Conservation (phyloP, 768 basidiomycete species). For the Erythrobasidium yunnanense region DNA sequence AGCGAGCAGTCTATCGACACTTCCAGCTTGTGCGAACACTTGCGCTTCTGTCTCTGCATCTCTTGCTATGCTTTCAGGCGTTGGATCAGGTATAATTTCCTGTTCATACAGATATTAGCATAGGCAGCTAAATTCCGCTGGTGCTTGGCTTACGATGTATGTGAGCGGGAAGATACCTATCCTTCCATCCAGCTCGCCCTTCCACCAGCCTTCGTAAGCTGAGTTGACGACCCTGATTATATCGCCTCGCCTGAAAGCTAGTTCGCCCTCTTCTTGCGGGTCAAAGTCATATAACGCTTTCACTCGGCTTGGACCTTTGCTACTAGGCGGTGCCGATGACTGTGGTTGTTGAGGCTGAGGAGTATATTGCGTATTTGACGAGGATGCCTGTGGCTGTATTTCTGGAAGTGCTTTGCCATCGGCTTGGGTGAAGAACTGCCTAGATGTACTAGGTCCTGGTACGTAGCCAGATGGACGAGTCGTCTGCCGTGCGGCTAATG, state of each 20-base stretch:
- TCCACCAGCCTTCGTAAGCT: constrained; percentile 32
- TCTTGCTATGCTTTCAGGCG: constrained; percentile 13
- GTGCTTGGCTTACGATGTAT: constrained; percentile 12
- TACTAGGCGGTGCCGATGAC: background rate
- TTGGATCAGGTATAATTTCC: constrained; percentile 26
- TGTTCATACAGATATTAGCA: background rate
- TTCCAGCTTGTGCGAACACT: constrained; percentile 74
- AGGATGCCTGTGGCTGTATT: background rate
- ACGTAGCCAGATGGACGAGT: constrained; percentile 5
- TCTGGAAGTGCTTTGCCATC: constrained; percentile 21
- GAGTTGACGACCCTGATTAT: constrained; percentile 26
- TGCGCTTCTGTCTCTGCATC: constrained; percentile 80
- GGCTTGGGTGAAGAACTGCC: constrained; percentile 13
- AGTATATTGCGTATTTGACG: background rate
- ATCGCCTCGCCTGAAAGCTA: constrained; percentile 28
- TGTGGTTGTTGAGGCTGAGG: background rate
- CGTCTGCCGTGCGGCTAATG: constrained; percentile 2
- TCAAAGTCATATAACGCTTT: constrained; percentile 29
- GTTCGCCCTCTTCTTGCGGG: constrained; percentile 25
- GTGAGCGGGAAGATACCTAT: constrained; percentile 30
- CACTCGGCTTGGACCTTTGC: constrained; percentile 9
- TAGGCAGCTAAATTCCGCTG: background rate
- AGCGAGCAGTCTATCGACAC: constrained; percentile 66
- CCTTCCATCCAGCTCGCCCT: constrained; percentile 27
- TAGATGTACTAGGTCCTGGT: background rate